Evolutionary conservation across 805 yeast genomes (phyloP), one percentile per base, ranked within the genome.

Genomic region (Dipodascus albidus): DNA sequence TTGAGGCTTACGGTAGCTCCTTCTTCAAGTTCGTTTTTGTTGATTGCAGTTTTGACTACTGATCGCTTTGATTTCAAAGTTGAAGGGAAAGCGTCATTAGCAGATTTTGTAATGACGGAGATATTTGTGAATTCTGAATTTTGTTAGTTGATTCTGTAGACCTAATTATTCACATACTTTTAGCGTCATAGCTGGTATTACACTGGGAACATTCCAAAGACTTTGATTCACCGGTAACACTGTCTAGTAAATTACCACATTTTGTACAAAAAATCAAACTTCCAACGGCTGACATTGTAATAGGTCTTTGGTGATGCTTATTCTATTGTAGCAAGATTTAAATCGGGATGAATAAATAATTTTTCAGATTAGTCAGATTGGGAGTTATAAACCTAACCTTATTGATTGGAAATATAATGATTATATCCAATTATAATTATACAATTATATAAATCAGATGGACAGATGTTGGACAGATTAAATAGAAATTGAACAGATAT

Each of bases 201-300:
- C 84, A 80, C 58, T 74, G 77, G 2, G 64, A 72, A 67, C 96
- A 88, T 52, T 74, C 75, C 54, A 87, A 68, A 41, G 72, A 65
- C 21, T 75, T 62, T n/a, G 53, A 31, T 50, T 73, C 67, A 51
- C 74, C 70, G 33, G 81, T 70, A 27, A 79, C 79, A 8, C 88
- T 76, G 66, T 87, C 96, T 55, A 93, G 74, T 53, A 93, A 74
- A 63, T 85, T 87, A 61, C 99, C 99, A 70, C 99, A 93, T 60
- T 82, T 87, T 9, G 83, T 76, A 68, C 99, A 93, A 70, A 93
- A 93, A 55, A 93, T 91, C 63, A 93, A 79, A 50, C 96, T 86
- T 15, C 99, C 99, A 47, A 93, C 96, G 17, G 82, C 95, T 54
- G 96, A 87, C 99, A 93, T 91, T 47, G n/a, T n/a, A n/a, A n/a